Evolutionary conservation across 2,329 filamentous ascomycete genomes (phyloP).

Genomic region (Hypoxylon sp.): DNA sequence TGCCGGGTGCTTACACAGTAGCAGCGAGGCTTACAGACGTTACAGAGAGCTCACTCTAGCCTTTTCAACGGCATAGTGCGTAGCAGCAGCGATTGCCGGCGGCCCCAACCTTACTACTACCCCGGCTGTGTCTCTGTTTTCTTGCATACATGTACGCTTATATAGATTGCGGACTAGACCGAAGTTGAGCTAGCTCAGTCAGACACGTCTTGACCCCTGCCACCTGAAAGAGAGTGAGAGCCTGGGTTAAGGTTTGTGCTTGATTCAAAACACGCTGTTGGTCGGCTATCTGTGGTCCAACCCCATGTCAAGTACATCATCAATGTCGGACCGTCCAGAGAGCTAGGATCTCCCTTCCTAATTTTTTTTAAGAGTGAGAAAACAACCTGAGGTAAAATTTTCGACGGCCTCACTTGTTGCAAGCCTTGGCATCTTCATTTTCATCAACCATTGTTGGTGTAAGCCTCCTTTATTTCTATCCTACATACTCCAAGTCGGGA

Average conservation of each 20-base stretch:
- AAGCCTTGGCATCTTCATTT: slow-evolving; percentile 33
- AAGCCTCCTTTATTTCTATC: slow-evolving; percentile 32
- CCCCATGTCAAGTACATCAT: slow-evolving; percentile 39
- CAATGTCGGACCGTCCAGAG: slow-evolving; percentile 31
- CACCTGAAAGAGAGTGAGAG: slow-evolving; percentile 14
- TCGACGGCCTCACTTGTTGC: slow-evolving; percentile 11
- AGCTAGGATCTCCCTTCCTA: slow-evolving; percentile 23
- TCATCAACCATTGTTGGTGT: slow-evolving; percentile 24
- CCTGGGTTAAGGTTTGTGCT: slow-evolving; percentile 15
- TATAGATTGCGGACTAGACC: slow-evolving; percentile 20
- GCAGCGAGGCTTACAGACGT: slow-evolving; percentile 22
- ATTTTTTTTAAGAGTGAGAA: slow-evolving; percentile 3
- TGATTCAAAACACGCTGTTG: slow-evolving; percentile 33
- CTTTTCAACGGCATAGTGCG: slow-evolving; percentile 8
- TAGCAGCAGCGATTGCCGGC: slow-evolving; percentile 32
- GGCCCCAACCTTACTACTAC: slow-evolving; percentile 36
- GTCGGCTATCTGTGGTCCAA: slow-evolving; percentile 40
- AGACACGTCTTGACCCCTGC: slow-evolving; percentile 29
- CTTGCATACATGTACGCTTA: slow-evolving; percentile 23
- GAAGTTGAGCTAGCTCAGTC: slow-evolving; percentile 25
- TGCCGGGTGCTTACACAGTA: slow-evolving; percentile 44
- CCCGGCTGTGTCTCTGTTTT: slow-evolving; percentile 26
- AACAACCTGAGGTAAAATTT: slow-evolving; percentile 23
- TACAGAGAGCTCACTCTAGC: slow-evolving; percentile 26
- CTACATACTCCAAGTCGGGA: slow-evolving; percentile 14